Evolutionary conservation across 352 stramenopile genomes (phyloP).

Genomic region (Globisporangium yorkense): DNA sequence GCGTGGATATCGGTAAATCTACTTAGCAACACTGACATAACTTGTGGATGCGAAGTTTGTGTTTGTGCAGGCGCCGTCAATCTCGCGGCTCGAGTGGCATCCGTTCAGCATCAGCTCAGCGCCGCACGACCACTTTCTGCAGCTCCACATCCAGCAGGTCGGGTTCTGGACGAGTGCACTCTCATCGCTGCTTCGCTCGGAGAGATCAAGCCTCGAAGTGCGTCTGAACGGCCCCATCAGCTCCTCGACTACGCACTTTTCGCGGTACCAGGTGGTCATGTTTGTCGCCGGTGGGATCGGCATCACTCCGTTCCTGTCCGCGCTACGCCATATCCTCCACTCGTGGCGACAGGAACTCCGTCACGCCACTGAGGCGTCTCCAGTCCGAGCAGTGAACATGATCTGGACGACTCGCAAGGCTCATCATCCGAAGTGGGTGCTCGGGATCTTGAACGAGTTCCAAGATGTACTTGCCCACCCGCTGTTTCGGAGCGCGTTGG

Average conservation of each 20-base stretch:
- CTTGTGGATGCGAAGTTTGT: slow-evolving; percentile 31
- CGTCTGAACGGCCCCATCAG: slow-evolving; percentile 31
- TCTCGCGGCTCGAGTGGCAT: slow-evolving; percentile 70
- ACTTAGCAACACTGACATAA: not conserved
- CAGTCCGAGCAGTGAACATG: not conserved
- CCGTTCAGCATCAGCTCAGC: slow-evolving; percentile 68
- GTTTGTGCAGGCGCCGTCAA: slow-evolving; percentile 47
- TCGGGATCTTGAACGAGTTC: slow-evolving; percentile 20
- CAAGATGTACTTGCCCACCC: slow-evolving; percentile 16
- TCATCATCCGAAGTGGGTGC: slow-evolving; percentile 16
- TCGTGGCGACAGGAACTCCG: slow-evolving; percentile 11
- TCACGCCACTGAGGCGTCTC: no score
- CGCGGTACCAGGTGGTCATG: slow-evolving; percentile 23
- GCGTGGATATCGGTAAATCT: not conserved
- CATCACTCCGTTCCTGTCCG: slow-evolving; percentile 38
- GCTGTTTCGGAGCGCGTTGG: not conserved
- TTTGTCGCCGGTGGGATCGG: slow-evolving; percentile 33
- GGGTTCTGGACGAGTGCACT: slow-evolving; percentile 41
- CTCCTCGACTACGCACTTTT: slow-evolving; percentile 17
- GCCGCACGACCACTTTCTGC: slow-evolving; percentile 31
- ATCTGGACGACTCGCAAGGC: slow-evolving; percentile 23
- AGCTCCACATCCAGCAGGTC: slow-evolving; percentile 33
- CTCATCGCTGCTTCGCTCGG: not conserved
- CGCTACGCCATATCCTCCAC: slow-evolving; percentile 36
- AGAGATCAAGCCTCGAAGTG: slow-evolving; percentile 4